Evolutionary conservation across 2,329 filamentous ascomycete genomes (phyloP).

Genomic region (Diaporthe ilicicola): DNA sequence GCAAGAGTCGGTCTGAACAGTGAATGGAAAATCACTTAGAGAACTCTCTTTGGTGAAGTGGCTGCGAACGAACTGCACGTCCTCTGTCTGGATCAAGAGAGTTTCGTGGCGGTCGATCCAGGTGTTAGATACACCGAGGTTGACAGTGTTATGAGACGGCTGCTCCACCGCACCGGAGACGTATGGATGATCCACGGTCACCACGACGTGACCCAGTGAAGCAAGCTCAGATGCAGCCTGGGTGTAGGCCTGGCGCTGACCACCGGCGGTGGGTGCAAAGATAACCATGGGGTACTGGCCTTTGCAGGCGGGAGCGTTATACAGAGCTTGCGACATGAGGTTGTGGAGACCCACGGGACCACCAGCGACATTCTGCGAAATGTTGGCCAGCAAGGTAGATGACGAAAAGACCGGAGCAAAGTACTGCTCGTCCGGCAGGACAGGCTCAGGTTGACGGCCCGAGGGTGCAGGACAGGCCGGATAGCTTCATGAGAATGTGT

Average conservation of each 20-base stretch:
- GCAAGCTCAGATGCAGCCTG: slow-evolving; percentile 30
- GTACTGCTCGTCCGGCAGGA: not conserved
- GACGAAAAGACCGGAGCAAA: slow-evolving; percentile 22
- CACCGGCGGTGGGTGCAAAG: slow-evolving; percentile 22
- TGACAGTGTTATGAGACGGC: not conserved
- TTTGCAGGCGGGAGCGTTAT: slow-evolving; percentile 16
- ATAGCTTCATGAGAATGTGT: slow-evolving; percentile 20
- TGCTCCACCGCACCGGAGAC: slow-evolving; percentile 25
- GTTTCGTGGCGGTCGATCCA: not conserved
- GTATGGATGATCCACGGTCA: slow-evolving; percentile 26
- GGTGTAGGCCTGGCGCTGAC: slow-evolving; percentile 31
- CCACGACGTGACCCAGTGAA: slow-evolving; percentile 10
- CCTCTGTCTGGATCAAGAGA: not conserved
- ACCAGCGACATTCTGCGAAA: not conserved
- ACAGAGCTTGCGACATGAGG: slow-evolving; percentile 14
- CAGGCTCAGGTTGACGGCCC: not conserved
- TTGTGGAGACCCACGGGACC: slow-evolving; percentile 19
- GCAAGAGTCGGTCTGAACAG: not conserved
- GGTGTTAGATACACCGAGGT: not conserved
- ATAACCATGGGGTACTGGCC: slow-evolving; percentile 16
- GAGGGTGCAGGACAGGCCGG: slow-evolving; percentile 18
- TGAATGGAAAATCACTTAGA: not conserved
- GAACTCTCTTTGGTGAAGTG: not conserved
- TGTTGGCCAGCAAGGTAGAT: slow-evolving; percentile 13
- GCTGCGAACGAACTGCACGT: not conserved